A percentile compares a stretch with the other conserved stretches of the same genome.
Conservation (phyloP, 495 filamentous ascomycete genomes). For the Elasticomyces elasticus region DNA sequence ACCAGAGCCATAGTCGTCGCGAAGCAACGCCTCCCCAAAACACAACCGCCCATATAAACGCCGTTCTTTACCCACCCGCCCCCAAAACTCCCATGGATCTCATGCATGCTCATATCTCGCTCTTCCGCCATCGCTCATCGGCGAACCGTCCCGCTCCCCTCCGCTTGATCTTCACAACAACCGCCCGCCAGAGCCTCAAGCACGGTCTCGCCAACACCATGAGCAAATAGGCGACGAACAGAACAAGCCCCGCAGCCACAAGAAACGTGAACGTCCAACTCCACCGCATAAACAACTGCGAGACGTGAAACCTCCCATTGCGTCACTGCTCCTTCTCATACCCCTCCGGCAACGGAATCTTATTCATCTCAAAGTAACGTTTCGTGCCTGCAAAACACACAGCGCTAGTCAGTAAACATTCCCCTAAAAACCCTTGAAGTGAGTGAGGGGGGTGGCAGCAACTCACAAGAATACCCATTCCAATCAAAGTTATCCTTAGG, state of each 20-base stretch:
- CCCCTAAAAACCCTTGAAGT: not conserved
- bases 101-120: no score
- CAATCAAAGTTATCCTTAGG: constrained; percentile 97
- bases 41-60: no score
- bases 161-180: constrained; percentile 67
- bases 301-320: constrained; percentile 2
- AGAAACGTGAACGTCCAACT: not conserved
- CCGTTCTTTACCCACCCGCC: no score
- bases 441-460: not conserved
- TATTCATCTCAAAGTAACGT: constrained; percentile 72
- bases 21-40: no score
- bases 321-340: constrained; percentile 21
- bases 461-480: constrained; percentile 91
- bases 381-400: constrained; percentile 52
- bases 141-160: constrained; percentile 60
- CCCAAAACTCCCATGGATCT: no score
- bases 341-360: constrained; percentile 55
- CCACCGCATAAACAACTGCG: not conserved
- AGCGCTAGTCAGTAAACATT: not conserved
- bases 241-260: not conserved
- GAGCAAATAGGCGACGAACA: not conserved
- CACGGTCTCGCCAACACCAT: not conserved
- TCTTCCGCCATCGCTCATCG: constrained; percentile 39
- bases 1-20: no score
- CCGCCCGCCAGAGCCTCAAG: not conserved